Conservation (phyloP, 2,329 filamentous ascomycete species). For the Neopestalotiopsis sp. region DNA sequence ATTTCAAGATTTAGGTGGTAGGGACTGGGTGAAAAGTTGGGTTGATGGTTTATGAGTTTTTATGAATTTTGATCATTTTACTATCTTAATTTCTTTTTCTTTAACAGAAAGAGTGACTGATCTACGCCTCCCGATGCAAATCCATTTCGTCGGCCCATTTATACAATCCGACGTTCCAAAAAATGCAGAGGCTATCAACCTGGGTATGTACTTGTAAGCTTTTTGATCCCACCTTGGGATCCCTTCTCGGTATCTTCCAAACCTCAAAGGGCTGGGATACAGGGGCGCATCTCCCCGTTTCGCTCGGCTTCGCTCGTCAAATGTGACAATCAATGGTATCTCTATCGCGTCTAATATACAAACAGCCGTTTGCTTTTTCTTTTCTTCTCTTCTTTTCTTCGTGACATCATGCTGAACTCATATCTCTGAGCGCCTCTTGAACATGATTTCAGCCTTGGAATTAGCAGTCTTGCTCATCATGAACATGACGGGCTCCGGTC, state of each 20-base stretch:
- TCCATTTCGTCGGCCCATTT: constrained; percentile 11
- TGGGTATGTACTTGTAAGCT: not conserved
- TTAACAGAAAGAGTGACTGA: not conserved
- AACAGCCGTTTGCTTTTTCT: not conserved
- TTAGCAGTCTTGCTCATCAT: constrained; percentile 40
- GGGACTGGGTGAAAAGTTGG: too few relatives aligned
- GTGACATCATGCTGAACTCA: not conserved
- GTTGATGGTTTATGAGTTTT: not conserved
- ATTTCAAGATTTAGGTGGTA: too few relatives aligned
- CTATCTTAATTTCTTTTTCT: not conserved
- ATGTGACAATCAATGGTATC: not conserved
- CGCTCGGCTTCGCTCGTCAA: not conserved
- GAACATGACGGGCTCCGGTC: constrained; percentile 35
- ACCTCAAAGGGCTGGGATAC: not conserved
- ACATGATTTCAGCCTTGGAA: constrained; percentile 35
- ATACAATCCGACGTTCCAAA: constrained; percentile 8
- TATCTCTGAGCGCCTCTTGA: constrained; percentile 25
- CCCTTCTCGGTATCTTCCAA: not conserved
- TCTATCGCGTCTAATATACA: not conserved
- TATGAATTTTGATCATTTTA: not conserved
- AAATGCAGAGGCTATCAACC: constrained; percentile 2
- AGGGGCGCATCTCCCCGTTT: not conserved
- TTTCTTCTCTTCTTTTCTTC: not conserved
- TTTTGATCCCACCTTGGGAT: not conserved
- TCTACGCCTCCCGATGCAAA: not conserved